phyloP scores from a whole-genome alignment of 257 asterid genomes.

The Solanum pinnatisectum region DNA sequence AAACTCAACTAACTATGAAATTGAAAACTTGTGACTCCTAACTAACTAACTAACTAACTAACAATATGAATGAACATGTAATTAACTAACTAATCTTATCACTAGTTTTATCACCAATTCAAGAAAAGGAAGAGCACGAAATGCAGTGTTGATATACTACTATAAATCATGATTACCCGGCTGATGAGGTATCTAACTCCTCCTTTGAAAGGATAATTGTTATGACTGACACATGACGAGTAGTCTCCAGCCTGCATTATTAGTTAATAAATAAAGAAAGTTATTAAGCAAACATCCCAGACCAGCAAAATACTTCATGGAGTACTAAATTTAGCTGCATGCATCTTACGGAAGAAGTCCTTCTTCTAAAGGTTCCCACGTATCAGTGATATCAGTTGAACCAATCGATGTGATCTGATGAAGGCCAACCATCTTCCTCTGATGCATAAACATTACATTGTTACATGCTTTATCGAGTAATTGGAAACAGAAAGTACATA shows the following conservation, averaged over 20 bases:
- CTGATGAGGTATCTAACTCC: conserved; percentile 1
- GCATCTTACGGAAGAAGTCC: conserved; percentile 7
- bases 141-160: neutral
- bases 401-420: conserved; percentile 14
- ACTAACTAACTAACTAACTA: too few relatives aligned
- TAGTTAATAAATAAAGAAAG: neutral
- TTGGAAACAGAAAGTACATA: neutral
- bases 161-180: conserved; percentile 2
- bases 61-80: too few relatives aligned
- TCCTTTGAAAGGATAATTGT: conserved; percentile 10
- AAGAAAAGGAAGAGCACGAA: neutral
- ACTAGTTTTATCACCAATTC: neutral
- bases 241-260: conserved; percentile 5
- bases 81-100: too few relatives aligned
- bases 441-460: neutral
- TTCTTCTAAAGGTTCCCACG: conserved; percentile 16
- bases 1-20: too few relatives aligned
- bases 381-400: conserved; percentile 11
- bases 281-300: neutral
- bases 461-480: neutral
- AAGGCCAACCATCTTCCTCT: conserved; percentile 6
- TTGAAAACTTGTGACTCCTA: too few relatives aligned
- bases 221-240: conserved; percentile 12
- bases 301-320: neutral
- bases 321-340: neutral